Evolutionary conservation across 2,329 filamentous ascomycete genomes (phyloP).

Genomic region (Aspergillus ochraceus): DNA sequence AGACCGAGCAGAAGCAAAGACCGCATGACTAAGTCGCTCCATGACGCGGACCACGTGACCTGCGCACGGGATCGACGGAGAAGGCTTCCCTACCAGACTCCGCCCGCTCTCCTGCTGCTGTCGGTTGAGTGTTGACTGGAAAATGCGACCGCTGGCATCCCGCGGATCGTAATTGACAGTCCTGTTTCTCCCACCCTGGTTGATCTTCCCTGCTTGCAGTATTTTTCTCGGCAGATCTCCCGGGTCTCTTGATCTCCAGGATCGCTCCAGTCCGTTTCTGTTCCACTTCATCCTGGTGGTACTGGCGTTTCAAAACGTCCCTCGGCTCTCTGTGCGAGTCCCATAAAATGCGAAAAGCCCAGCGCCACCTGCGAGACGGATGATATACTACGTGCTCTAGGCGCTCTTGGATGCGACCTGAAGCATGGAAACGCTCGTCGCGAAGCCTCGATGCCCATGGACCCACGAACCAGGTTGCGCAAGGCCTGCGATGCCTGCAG

Average conservation of each 20-base stretch:
- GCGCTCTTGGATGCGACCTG: constrained; percentile 19
- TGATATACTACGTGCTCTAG: constrained; percentile 6
- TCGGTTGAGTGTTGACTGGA: neutral
- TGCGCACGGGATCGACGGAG: neutral
- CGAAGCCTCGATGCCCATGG: constrained; percentile 29
- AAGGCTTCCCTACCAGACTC: neutral
- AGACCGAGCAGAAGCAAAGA: too few species aligned
- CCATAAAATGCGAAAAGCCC: constrained; percentile 1
- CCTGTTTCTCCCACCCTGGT: neutral
- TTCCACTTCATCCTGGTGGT: neutral
- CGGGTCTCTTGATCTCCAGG: neutral
- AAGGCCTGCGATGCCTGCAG: constrained; percentile 57
- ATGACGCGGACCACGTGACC: neutral
- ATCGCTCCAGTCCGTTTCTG: neutral
- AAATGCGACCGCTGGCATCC: neutral
- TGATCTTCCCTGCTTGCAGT: neutral
- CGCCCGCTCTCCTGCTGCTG: neutral
- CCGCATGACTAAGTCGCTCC: neutral
- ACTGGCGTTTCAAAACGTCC: neutral
- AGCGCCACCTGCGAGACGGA: neutral
- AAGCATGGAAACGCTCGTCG: constrained; percentile 24
- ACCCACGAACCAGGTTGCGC: constrained; percentile 44
- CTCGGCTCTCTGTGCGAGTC: neutral
- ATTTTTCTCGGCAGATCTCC: neutral
- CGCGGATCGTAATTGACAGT: neutral